phyloP scores from a whole-genome alignment of 495 filamentous ascomycete species.

The Penicillium ochrochloron region DNA sequence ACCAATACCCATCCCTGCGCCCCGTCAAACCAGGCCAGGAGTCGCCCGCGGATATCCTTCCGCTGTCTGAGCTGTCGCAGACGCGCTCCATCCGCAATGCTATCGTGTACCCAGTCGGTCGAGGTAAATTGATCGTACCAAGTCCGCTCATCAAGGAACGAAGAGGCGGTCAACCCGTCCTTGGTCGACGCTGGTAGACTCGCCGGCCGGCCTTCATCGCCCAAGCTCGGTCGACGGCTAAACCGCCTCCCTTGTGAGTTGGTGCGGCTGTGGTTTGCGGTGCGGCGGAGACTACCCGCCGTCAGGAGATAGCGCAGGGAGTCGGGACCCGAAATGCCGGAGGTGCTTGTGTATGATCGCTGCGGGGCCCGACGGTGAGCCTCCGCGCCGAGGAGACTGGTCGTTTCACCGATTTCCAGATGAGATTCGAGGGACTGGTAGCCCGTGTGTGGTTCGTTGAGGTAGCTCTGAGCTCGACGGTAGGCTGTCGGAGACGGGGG shows the following conservation, averaged over 20 bases:
- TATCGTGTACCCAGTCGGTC: conserved; percentile 98
- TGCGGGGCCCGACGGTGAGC: conserved; percentile 29
- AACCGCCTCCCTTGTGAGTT: conserved; percentile 64
- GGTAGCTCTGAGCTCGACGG: conserved; percentile 41
- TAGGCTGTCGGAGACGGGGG: conserved; percentile 45
- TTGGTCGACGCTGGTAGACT: conserved; percentile 61
- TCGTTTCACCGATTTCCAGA: conserved; percentile 43
- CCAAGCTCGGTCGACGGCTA: conserved; percentile 46
- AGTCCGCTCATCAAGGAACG: conserved; percentile 79
- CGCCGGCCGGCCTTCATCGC: conserved; percentile 42
- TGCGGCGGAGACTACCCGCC: conserved; percentile 51
- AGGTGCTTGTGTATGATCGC: conserved; percentile 49
- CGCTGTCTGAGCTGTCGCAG: conserved; percentile 79
- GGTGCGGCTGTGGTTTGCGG: conserved; percentile 67
- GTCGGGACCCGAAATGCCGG: conserved; percentile 38
- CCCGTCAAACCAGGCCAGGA: conserved; percentile 79
- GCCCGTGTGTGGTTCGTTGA: conserved; percentile 43
- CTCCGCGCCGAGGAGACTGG: conserved; percentile 40
- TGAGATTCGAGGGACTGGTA: conserved; percentile 44
- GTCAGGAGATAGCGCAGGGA: conserved; percentile 39
- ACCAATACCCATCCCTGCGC: conserved; percentile 95
- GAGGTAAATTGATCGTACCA: conserved; percentile 99
- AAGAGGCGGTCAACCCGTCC: conserved; percentile 50
- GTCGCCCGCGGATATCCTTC: conserved; percentile 81
- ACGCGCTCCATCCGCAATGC: conserved; percentile 90